phyloP scores from a whole-genome alignment of 2,329 filamentous ascomycete genomes.

The Phoma sp. region DNA sequence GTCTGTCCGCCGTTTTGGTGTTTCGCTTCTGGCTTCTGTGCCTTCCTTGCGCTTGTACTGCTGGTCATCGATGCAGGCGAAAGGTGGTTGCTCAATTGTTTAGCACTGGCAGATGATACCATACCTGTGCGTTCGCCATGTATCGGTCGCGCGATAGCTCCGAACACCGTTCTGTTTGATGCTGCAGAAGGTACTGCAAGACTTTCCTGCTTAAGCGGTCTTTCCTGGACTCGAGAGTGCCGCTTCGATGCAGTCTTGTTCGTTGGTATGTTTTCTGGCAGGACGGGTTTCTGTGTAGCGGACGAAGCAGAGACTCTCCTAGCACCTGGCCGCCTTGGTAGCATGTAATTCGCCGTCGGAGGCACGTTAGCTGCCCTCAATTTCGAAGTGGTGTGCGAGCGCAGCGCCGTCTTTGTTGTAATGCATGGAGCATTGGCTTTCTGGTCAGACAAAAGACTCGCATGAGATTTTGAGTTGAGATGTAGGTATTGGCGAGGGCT shows the following conservation, averaged over 20 bases:
- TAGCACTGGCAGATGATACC: constrained; percentile 21
- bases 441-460: constrained; percentile 23
- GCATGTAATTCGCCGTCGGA: constrained; percentile 21
- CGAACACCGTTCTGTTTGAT: constrained; percentile 26
- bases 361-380: constrained; percentile 24
- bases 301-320: constrained; percentile 17
- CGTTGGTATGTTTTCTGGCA: constrained; percentile 34
- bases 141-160: constrained; percentile 10
- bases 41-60: constrained; percentile 19
- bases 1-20: constrained; percentile 13
- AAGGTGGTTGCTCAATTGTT: constrained; percentile 24
- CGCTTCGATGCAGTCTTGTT: constrained; percentile 21
- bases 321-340: constrained; percentile 25
- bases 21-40: neutral
- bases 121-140: constrained; percentile 26
- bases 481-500: constrained; percentile 37
- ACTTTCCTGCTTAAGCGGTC: constrained; percentile 24
- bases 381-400: constrained; percentile 42
- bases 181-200: constrained; percentile 19
- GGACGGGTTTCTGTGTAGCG: constrained; percentile 11
- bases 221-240: constrained; percentile 30
- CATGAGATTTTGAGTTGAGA: constrained; percentile 21
- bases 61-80: constrained; percentile 29
- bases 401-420: constrained; percentile 24
- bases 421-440: constrained; percentile 1